A percentile compares a stretch with the other conserved stretches of the same genome.
These are phyloP conservation scores for Cercospora janseana DNA, from an alignment of 2,329 filamentous ascomycete species.

Conservation along the genomic window DNA sequence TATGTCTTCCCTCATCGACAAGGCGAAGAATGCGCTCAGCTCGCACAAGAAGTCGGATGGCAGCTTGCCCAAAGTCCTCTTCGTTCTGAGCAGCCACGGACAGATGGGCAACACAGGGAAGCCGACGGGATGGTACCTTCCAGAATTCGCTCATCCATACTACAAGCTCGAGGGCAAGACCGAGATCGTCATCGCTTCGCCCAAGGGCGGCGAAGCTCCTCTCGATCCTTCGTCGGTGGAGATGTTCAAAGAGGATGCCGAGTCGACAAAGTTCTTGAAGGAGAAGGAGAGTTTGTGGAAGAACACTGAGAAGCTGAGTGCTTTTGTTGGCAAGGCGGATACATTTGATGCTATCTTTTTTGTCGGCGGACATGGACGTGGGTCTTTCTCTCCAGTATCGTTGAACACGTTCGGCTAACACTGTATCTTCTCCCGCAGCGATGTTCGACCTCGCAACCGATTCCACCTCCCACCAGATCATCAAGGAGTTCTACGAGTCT, in stretches of 20 bases:
- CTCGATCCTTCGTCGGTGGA: slow-evolving; percentile 39
- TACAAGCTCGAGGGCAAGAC: slow-evolving; percentile 40
- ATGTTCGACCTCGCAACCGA: slow-evolving; percentile 67
- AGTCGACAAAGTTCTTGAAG: slow-evolving; percentile 43
- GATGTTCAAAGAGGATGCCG: slow-evolving; percentile 33
- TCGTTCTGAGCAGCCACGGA: slow-evolving; percentile 54
- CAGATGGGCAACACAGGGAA: slow-evolving; percentile 45
- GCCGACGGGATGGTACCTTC: slow-evolving; percentile 68
- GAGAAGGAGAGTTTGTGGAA: slow-evolving; percentile 61
- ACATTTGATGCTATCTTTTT: slow-evolving; percentile 66
- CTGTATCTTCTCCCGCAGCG: slow-evolving; percentile 33
- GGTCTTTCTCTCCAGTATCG: slow-evolving; percentile 25
- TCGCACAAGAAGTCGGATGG: slow-evolving; percentile 22
- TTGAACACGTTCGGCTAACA: no score
- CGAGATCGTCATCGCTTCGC: slow-evolving; percentile 43
- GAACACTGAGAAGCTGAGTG: slow-evolving; percentile 58
- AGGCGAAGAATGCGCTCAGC: slow-evolving; percentile 33
- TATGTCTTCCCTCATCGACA: slow-evolving; percentile 25
- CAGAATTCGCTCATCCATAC: slow-evolving; percentile 42
- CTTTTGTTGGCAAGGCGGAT: slow-evolving; percentile 55
- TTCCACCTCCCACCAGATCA: slow-evolving; percentile 56
- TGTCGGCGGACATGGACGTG: slow-evolving; percentile 59
- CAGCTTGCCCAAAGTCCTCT: slow-evolving; percentile 16
- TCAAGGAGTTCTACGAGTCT: slow-evolving; percentile 60
- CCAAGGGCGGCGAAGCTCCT: slow-evolving; percentile 41